A percentile compares a stretch with the other conserved stretches of the same genome.
phyloP scores from a whole-genome alignment of 768 basidiomycete species.

The Mycena floridula region DNA sequence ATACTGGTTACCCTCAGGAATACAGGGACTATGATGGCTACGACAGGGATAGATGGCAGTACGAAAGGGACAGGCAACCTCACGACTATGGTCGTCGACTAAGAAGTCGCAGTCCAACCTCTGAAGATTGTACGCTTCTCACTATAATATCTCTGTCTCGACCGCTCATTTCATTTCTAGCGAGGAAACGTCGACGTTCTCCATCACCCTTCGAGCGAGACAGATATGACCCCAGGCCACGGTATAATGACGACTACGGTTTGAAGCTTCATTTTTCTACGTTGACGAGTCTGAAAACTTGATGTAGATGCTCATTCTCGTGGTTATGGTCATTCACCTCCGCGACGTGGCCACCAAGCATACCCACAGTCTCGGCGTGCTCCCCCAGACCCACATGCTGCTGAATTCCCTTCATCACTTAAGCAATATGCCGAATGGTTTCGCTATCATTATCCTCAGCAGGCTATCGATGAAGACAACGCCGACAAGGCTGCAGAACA shows the following conservation, averaged over 20 bases:
- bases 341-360: conserved; percentile 51
- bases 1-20: conserved; percentile 49
- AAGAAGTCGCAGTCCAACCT: conserved; percentile 70
- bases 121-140: conserved; percentile 55
- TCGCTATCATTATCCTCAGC: conserved; percentile 65
- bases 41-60: conserved; percentile 66
- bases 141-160: not conserved
- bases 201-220: conserved; percentile 79
- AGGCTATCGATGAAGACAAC: conserved; percentile 77
- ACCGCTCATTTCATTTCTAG: conserved; percentile 20
- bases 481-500: conserved; percentile 81
- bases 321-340: conserved; percentile 56
- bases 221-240: conserved; percentile 75
- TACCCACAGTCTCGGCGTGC: conserved; percentile 49
- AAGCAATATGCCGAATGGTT: conserved; percentile 91
- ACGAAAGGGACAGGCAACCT: conserved; percentile 53
- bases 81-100: conserved; percentile 57
- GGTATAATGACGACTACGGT: conserved; percentile 82
- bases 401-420: conserved; percentile 75
- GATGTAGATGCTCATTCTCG: conserved; percentile 60
- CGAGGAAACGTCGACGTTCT: conserved; percentile 78
- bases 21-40: conserved; percentile 69
- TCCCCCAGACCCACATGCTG: conserved; percentile 74
- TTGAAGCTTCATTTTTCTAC: conserved; percentile 19
- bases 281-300: conserved; percentile 4